phyloP scores from a whole-genome alignment of 192 early-diverging fungal species.

The Powellomyces hirtus region DNA sequence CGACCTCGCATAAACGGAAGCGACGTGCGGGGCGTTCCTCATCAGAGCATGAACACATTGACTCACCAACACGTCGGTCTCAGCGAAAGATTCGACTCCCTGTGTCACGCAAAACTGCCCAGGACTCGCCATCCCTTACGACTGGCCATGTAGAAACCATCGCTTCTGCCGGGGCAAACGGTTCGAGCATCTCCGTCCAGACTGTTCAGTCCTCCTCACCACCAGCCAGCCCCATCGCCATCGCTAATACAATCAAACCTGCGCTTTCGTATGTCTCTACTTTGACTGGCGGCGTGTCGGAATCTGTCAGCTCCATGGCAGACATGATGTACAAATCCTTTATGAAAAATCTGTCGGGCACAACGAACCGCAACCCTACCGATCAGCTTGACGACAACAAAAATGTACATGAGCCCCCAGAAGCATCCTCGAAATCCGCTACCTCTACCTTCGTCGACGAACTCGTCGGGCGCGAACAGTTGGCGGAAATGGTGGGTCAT shows the following conservation, averaged over 20 bases:
- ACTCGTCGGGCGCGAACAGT: conserved; percentile 1
- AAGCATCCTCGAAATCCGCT: neutral
- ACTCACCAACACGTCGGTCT: neutral
- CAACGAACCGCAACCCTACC: too few relatives aligned
- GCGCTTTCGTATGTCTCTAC: conserved; percentile 4
- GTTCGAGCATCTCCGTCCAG: too few relatives aligned
- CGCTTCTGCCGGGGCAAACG: too few relatives aligned
- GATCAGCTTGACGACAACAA: neutral
- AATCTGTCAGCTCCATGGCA: conserved; percentile 14
- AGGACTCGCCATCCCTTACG: too few relatives aligned
- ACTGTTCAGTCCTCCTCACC: too few relatives aligned
- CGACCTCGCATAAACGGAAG: neutral
- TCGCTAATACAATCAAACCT: neutral
- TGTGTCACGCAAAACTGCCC: too few relatives aligned
- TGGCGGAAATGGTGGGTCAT: neutral
- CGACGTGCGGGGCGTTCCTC: neutral
- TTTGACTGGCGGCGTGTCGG: conserved; percentile 3
- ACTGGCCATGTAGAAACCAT: too few relatives aligned
- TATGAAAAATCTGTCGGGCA: neutral
- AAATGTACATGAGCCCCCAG: neutral
- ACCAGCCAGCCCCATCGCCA: too few relatives aligned
- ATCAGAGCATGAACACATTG: neutral
- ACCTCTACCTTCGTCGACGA: conserved; percentile 3
- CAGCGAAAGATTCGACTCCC: too few relatives aligned
- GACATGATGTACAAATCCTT: neutral